These are phyloP conservation scores for Aaosphaeria pasadenensis DNA, from an alignment of 2,329 filamentous ascomycete species.

Conservation along the genomic window DNA sequence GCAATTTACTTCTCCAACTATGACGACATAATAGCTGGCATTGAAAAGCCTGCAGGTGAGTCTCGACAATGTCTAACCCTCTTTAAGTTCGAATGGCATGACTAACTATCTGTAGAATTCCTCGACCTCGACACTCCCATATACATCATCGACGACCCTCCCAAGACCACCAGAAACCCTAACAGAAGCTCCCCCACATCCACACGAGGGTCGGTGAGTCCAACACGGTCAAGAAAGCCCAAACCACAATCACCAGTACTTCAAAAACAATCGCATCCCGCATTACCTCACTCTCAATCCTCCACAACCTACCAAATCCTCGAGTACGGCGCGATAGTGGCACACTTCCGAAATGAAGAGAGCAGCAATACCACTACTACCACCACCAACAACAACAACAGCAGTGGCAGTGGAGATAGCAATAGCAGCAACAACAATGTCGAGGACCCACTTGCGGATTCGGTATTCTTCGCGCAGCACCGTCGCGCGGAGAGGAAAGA, in stretches of 20 bases:
- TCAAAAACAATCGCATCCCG: slow-evolving; percentile 11
- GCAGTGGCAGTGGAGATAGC: no score
- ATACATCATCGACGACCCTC: slow-evolving; percentile 61
- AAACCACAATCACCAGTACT: slow-evolving; percentile 15
- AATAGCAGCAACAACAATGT: slow-evolving; percentile 1
- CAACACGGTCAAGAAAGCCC: slow-evolving; percentile 22
- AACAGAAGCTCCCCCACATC: slow-evolving; percentile 13
- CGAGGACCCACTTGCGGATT: slow-evolving; percentile 56
- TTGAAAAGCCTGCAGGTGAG: slow-evolving; percentile 72
- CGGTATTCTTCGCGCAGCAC: slow-evolving; percentile 57
- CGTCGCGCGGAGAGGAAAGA: slow-evolving; percentile 62
- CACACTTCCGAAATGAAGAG: slow-evolving; percentile 28
- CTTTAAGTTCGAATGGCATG: slow-evolving; percentile 6
- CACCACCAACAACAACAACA: no score
- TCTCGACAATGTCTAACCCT: slow-evolving; percentile 4
- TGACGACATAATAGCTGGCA: slow-evolving; percentile 87
- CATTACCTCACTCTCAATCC: slow-evolving; percentile 18
- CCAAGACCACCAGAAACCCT: slow-evolving; percentile 23
- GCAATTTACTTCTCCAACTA: slow-evolving; percentile 90
- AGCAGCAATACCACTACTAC: not conserved
- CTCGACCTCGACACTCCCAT: slow-evolving; percentile 72
- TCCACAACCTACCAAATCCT: slow-evolving; percentile 37
- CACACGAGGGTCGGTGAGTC: slow-evolving; percentile 20
- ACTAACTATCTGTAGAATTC: slow-evolving; percentile 55
- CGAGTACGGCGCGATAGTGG: slow-evolving; percentile 41